Conservation (phyloP, 768 basidiomycete species). For the Vararia minispora region DNA sequence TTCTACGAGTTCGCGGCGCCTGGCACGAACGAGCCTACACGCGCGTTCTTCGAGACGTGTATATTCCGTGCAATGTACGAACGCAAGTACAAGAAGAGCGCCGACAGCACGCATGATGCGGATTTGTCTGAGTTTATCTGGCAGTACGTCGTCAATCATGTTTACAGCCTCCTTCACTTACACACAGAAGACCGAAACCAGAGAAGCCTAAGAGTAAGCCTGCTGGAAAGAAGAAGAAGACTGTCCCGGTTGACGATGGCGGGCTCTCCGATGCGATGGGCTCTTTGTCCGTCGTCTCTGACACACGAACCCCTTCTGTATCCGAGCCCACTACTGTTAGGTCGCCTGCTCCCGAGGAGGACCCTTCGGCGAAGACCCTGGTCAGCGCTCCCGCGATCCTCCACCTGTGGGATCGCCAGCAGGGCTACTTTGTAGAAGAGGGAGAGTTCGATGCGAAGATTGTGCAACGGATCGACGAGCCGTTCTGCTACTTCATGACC, state of each 20-base stretch:
- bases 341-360: no score
- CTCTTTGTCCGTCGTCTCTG: neutral
- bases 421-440: conserved; percentile 39
- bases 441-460: conserved; percentile 46
- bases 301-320: neutral
- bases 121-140: conserved; percentile 75
- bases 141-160: conserved; percentile 41
- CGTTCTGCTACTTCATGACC: conserved; percentile 49
- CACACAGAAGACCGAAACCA: conserved; percentile 7
- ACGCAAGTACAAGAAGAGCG: conserved; percentile 69
- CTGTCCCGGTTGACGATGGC: conserved; percentile 3
- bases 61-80: conserved; percentile 97
- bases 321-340: neutral
- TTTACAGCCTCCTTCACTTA: neutral
- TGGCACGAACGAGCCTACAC: conserved; percentile 66
- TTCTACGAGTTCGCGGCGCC: conserved; percentile 83
- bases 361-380: conserved; percentile 15
- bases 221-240: conserved; percentile 15
- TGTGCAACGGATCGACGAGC: conserved; percentile 28
- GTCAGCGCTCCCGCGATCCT: conserved; percentile 41
- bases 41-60: conserved; percentile 85
- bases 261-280: neutral
- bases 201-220: conserved; percentile 13
- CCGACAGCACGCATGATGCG: conserved; percentile 53
- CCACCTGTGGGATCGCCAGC: conserved; percentile 48